Evolutionary conservation across 179 eudicot genomes (phyloP), one percentile per base, ranked within the genome.

Genomic region (Heliamphora pulchella): DNA sequence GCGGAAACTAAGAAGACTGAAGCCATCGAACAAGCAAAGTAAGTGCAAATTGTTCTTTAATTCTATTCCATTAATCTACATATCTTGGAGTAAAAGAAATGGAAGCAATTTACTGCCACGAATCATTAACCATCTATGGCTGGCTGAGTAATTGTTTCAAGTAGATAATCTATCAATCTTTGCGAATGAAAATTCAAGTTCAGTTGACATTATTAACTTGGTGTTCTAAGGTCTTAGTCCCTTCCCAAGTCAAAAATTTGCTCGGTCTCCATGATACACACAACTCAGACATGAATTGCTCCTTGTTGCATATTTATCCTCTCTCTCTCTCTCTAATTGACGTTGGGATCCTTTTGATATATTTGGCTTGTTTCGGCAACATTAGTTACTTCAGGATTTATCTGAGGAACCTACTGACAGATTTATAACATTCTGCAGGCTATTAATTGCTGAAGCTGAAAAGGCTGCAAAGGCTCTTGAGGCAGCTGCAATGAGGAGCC

Each of bases 381-480:
- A 1, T 18, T 71, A 8, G 41, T 1, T 15, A 18, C 43, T 58
- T 11, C 7, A 3, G 43, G 2, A 3, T 61, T 77, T 22, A 11
- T 70, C 14, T 18, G 15, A 6, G n/a, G 8, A 46, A 7, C 13
- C 48, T 58, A 13, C 18, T 68, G 51, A 62, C 64, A 22, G 50
- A 74, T 64, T 57, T 69, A 41, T 58, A 3, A 7, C 15, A 75
- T 61, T 74, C 11, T 79, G 79, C 89, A 94, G 98, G 92, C 69
- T 86, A 73, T 79, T 96, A 87, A 89, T 96, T 72, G 90, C 92
- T 43, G 97, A 96, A 86, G 98, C 99, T 70, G 88, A 92, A 84
- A 92, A 89, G 79, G 99, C 99, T 68, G 91, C 93, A 71, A 86
- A 88, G 69, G 96, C 94, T 53, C 93, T 96, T 15, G 99, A 96